Conservation (phyloP, 495 filamentous ascomycete genomes). For the Usnea hakonensis region DNA sequence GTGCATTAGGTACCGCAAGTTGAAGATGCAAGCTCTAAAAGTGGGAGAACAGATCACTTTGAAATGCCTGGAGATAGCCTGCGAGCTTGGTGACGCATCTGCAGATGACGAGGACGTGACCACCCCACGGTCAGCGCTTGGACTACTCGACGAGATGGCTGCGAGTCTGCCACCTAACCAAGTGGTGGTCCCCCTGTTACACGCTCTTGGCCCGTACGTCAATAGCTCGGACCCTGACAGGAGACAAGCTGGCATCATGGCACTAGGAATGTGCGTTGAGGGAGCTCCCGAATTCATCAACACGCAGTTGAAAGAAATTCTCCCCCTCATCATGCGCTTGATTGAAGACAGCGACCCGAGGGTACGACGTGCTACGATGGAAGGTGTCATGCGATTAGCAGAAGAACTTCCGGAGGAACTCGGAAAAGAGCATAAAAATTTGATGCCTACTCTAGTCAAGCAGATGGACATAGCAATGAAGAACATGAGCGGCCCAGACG, state of each 20-base stretch:
- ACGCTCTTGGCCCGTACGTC: conserved; percentile 74
- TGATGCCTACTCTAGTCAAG: conserved; percentile 77
- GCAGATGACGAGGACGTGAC: conserved; percentile 78
- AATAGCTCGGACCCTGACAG: conserved; percentile 61
- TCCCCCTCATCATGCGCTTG: conserved; percentile 78
- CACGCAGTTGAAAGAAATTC: conserved; percentile 76
- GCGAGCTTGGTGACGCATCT: conserved; percentile 68
- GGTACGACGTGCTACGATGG: conserved; percentile 78
- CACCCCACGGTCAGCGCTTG: conserved; percentile 79
- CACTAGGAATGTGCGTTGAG: conserved; percentile 89
- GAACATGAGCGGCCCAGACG: conserved; percentile 54
- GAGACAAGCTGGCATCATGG: conserved; percentile 82
- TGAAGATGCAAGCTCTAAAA: conserved; percentile 84
- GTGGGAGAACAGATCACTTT: conserved; percentile 79
- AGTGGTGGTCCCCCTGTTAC: conserved; percentile 86
- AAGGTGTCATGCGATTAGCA: conserved; percentile 77
- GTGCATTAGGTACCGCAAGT: conserved; percentile 79
- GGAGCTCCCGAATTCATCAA: conserved; percentile 94
- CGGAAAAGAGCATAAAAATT: conserved; percentile 66
- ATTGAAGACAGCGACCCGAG: conserved; percentile 72
- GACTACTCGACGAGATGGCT: conserved; percentile 80
- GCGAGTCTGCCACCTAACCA: conserved; percentile 84
- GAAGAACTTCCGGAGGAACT: conserved; percentile 91
- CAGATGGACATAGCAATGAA: conserved; percentile 75
- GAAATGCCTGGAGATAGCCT: conserved; percentile 78